Percentiles rank a stretch among this genome's conserved stretches.
Evolutionary conservation across 192 early-diverging fungal genomes (phyloP).

Genomic region (Geranomyces michiganensis): DNA sequence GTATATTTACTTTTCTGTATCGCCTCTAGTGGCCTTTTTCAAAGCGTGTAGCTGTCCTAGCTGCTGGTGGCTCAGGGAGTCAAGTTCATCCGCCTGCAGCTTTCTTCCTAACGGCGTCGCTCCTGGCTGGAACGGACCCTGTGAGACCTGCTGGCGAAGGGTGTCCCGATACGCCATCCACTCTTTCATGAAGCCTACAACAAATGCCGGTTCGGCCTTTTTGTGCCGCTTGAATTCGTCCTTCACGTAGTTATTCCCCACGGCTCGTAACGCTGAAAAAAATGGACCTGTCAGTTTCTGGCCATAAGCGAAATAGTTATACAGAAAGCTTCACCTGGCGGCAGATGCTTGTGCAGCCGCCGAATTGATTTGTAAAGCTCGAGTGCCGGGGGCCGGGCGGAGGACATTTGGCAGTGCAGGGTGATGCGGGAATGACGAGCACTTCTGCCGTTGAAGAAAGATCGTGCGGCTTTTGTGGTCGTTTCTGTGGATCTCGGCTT

Average conservation of each 20-base stretch:
- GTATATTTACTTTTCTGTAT: neutral
- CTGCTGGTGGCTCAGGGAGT: conserved; percentile 26
- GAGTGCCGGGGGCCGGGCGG: conserved; percentile 18
- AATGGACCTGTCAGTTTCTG: neutral
- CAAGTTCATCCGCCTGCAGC: conserved; percentile 11
- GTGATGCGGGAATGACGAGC: neutral
- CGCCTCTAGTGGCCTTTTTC: conserved; percentile 19
- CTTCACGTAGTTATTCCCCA: conserved; percentile 34
- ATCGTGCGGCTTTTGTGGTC: no score
- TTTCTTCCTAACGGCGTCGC: conserved; percentile 13
- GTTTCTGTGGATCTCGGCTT: no score
- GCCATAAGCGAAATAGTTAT: neutral
- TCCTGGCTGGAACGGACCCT: neutral
- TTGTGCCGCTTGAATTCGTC: conserved; percentile 36
- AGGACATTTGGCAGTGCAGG: conserved; percentile 3
- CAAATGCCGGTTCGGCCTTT: conserved; percentile 30
- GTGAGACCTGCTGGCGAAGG: neutral
- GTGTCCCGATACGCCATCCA: conserved; percentile 30
- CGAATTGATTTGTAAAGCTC: conserved; percentile 36
- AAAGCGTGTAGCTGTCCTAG: conserved; percentile 32
- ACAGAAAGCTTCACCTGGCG: conserved; percentile 21
- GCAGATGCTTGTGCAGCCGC: conserved; percentile 31
- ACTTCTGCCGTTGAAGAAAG: no score
- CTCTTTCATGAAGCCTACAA: conserved; percentile 21
- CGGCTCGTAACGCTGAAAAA: conserved; percentile 16